Conservation (phyloP, 2,329 filamentous ascomycete genomes). For the Ophiostoma pallidulum region DNA sequence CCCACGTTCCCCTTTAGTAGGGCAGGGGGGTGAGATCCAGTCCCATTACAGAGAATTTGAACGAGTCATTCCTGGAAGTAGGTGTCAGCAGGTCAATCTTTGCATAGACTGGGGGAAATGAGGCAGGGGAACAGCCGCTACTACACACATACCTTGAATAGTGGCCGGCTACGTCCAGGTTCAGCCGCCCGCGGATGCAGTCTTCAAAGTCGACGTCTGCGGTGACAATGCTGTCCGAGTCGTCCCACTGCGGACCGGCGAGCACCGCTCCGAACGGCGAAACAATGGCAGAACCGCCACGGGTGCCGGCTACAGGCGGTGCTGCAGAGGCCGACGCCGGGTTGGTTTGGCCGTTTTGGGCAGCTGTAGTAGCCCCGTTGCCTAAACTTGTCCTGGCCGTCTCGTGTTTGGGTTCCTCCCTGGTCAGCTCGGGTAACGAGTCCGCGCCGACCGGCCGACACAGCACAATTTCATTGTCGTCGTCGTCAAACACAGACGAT, state of each 20-base stretch:
- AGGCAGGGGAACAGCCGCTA: background rate
- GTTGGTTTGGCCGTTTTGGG: too few relatives aligned
- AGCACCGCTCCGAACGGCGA: slow-evolving; percentile 72
- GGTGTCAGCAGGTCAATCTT: slow-evolving; percentile 6
- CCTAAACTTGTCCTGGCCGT: background rate
- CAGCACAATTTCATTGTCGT: slow-evolving; percentile 36
- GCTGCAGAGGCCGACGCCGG: background rate
- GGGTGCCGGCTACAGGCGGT: slow-evolving; percentile 22
- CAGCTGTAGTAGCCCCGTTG: background rate
- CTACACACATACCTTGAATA: slow-evolving; percentile 58
- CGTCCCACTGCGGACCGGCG: slow-evolving; percentile 76
- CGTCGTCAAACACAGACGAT: slow-evolving; percentile 22
- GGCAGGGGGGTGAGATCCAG: slow-evolving; percentile 49
- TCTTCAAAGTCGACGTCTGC: slow-evolving; percentile 80
- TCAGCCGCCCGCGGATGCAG: slow-evolving; percentile 69
- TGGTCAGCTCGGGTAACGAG: too few relatives aligned
- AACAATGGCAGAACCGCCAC: slow-evolving; percentile 76
- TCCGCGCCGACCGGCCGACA: slow-evolving; percentile 9
- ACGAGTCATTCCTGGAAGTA: slow-evolving; percentile 51
- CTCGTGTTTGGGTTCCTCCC: slow-evolving; percentile 1
- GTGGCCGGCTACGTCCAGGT: slow-evolving; percentile 75
- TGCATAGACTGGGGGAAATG: background rate
- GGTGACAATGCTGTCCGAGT: slow-evolving; percentile 55
- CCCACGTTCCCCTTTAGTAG: slow-evolving; percentile 25
- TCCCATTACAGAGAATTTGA: slow-evolving; percentile 50